Evolutionary conservation across 345 rosid genomes (phyloP).

Genomic region (thale cress (Arabidopsis thaliana)): DNA sequence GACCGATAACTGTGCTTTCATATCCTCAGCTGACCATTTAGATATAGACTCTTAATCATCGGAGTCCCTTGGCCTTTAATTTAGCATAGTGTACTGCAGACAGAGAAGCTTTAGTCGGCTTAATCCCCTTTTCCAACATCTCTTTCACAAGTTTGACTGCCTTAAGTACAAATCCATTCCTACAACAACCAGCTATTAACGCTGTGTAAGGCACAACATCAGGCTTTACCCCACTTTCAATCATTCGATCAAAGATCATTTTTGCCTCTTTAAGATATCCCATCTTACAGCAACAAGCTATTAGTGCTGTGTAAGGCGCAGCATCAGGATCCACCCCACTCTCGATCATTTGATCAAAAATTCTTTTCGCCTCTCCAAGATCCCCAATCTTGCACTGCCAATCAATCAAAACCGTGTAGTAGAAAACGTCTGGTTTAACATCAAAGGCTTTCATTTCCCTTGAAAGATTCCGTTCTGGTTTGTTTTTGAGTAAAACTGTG

Average conservation of each 20-base stretch:
- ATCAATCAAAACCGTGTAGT: conserved; percentile 69
- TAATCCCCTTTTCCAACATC: conserved; percentile 49
- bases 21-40: conserved; percentile 17
- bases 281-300: conserved; percentile 49
- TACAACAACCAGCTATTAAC: conserved; percentile 14
- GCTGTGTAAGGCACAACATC: conserved; percentile 11
- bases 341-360: conserved; percentile 58
- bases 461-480: conserved; percentile 43
- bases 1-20: background rate
- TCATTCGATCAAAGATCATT: conserved; percentile 5
- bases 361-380: conserved; percentile 50
- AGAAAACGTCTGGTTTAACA: conserved; percentile 59
- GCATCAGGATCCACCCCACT: conserved; percentile 66
- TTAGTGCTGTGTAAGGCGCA: conserved; percentile 61
- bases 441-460: conserved; percentile 54
- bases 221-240: conserved; percentile 1
- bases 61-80: conserved; percentile 34
- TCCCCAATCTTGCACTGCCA: conserved; percentile 57
- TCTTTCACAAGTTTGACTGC: conserved; percentile 51
- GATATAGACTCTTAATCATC: background rate
- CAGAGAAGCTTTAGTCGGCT: conserved; percentile 36
- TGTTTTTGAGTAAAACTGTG: conserved; percentile 60
- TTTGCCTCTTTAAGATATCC: conserved; percentile 46
- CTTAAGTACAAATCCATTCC: conserved; percentile 15
- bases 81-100: conserved; percentile 30